Conservation (phyloP, 2,329 filamentous ascomycete genomes). For the Cladorrhinum sp. region DNA sequence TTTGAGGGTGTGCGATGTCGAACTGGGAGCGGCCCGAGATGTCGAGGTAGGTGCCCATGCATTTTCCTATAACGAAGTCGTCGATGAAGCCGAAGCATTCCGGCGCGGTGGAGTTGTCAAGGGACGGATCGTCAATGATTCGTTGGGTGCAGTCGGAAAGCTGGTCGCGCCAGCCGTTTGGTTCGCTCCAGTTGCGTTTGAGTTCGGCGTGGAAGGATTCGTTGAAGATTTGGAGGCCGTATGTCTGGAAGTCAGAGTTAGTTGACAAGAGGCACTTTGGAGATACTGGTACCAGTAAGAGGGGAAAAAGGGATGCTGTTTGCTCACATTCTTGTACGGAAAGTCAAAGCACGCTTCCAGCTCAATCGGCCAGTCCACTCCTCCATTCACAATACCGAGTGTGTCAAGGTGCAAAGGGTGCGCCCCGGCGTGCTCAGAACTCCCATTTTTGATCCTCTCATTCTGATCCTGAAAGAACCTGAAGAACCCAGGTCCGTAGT, state of each 20-base stretch:
- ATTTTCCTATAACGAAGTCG: background rate
- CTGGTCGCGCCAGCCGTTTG: background rate
- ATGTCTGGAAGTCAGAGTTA: no score
- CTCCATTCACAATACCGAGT: slow-evolving; percentile 54
- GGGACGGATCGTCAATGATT: background rate
- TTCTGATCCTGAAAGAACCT: slow-evolving; percentile 57
- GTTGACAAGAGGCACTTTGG: no score
- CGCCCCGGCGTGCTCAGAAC: slow-evolving; percentile 31
- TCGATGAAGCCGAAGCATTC: background rate
- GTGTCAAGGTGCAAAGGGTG: slow-evolving; percentile 45
- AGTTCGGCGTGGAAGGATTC: background rate
- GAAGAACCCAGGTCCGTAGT: slow-evolving; percentile 56
- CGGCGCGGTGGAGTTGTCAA: background rate
- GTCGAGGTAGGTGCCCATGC: background rate
- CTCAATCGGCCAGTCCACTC: background rate
- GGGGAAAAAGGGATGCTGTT: background rate
- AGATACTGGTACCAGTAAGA: background rate
- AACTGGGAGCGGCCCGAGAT: background rate
- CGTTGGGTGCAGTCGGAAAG: background rate
- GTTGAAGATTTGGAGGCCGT: background rate
- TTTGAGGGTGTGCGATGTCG: background rate
- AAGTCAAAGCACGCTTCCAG: background rate
- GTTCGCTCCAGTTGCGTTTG: background rate
- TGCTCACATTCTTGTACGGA: background rate
- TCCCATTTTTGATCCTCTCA: slow-evolving; percentile 40